Evolutionary conservation across 176 grass and related monocot species (phyloP).

Genomic region (Ananas comosus): DNA sequence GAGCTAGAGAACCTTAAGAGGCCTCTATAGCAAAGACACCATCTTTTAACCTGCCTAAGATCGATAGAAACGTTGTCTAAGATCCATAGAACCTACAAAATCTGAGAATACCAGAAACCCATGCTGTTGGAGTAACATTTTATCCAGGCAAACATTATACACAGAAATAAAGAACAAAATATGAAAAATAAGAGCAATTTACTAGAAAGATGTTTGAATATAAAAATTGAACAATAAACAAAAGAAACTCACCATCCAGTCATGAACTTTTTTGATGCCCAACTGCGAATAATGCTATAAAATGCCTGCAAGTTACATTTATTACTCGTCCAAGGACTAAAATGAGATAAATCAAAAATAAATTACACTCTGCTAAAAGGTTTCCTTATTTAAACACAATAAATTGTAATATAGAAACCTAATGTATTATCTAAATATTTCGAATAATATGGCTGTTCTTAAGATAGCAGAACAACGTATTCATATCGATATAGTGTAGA

Average conservation of each 20-base stretch:
- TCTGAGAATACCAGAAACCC: neutral
- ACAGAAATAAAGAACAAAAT: neutral
- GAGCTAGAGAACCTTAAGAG: no score
- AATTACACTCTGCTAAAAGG: neutral
- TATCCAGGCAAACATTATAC: neutral
- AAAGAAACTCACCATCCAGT: conserved; percentile 18
- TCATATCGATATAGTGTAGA: no score
- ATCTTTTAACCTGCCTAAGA: no score
- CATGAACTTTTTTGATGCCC: conserved; percentile 29
- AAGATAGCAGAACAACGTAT: no score
- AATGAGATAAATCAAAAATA: neutral
- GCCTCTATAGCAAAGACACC: no score
- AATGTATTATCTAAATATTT: no score
- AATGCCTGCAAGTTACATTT: conserved; percentile 9
- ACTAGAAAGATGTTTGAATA: neutral
- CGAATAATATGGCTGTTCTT: no score
- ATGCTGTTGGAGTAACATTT: neutral
- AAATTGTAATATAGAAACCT: no score
- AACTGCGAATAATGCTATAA: conserved; percentile 24
- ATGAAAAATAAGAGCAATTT: neutral
- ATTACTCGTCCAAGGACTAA: neutral
- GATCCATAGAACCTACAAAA: neutral
- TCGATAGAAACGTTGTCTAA: neutral
- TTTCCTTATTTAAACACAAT: neutral
- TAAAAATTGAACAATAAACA: neutral